phyloP scores from a whole-genome alignment of 768 basidiomycete species.

The Boletus subcaerulescens region DNA sequence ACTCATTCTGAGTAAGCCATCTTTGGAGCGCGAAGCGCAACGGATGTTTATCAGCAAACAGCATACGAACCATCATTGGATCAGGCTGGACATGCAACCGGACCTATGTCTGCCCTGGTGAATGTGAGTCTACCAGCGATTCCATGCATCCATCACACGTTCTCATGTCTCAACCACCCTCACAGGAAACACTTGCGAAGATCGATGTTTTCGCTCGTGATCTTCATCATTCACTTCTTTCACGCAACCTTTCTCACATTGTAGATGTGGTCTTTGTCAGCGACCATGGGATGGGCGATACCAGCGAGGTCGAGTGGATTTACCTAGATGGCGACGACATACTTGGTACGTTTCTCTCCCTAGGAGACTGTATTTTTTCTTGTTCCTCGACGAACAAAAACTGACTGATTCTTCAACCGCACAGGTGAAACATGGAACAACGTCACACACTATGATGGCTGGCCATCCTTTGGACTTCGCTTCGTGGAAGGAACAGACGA shows the following conservation, averaged over 20 bases:
- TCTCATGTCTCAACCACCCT: not conserved
- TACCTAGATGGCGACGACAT: constrained; percentile 60
- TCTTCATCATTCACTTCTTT: constrained; percentile 58
- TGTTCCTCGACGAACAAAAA: not conserved
- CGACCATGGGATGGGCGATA: constrained; percentile 91
- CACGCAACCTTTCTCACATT: constrained; percentile 76
- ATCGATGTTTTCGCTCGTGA: constrained; percentile 76
- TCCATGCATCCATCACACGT: not conserved
- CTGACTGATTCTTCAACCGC: not conserved
- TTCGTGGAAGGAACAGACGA: constrained; percentile 61
- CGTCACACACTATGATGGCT: constrained; percentile 68
- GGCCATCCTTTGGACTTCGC: constrained; percentile 87
- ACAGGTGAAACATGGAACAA: constrained; percentile 26
- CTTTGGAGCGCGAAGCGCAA: not conserved
- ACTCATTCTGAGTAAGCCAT: constrained; percentile 61
- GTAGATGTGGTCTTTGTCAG: constrained; percentile 89
- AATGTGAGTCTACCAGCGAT: constrained; percentile 48
- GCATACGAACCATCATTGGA: constrained; percentile 85
- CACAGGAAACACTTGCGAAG: constrained; percentile 56
- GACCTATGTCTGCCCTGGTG: constrained; percentile 65
- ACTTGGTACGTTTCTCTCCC: constrained; percentile 19
- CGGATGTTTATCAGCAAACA: constrained; percentile 25
- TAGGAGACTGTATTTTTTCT: no score
- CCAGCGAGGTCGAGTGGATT: constrained; percentile 69
- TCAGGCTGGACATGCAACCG: constrained; percentile 75